phyloP scores from a whole-genome alignment of 805 yeast genomes.

The Diddensiella transvaalensis region DNA sequence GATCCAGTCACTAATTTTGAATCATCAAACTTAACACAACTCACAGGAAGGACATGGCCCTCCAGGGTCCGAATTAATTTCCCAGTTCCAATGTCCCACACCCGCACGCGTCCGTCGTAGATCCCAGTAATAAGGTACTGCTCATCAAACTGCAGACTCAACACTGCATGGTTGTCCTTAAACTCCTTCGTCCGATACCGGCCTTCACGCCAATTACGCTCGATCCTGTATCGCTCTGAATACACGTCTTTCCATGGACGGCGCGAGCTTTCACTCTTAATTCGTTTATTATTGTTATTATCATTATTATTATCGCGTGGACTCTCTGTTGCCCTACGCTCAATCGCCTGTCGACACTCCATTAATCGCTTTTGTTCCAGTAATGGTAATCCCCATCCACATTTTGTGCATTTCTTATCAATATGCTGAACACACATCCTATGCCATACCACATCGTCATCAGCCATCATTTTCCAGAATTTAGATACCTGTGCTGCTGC shows the following conservation, averaged over 20 bases:
- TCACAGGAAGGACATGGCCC: constrained; percentile 89
- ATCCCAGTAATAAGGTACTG: constrained; percentile 84
- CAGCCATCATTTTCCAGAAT: constrained; percentile 85
- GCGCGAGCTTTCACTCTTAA: not conserved
- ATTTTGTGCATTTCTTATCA: constrained; percentile 93
- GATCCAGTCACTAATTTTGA: constrained; percentile 91
- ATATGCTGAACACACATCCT: constrained; percentile 98
- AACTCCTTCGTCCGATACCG: constrained; percentile 59
- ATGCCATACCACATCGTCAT: constrained; percentile 97
- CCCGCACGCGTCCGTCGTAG: constrained; percentile 81
- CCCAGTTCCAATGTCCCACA: constrained; percentile 89
- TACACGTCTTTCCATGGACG: constrained; percentile 97
- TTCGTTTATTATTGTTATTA: not conserved
- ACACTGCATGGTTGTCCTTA: constrained; percentile 79
- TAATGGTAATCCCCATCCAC: constrained; percentile 98
- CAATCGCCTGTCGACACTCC: constrained; percentile 31
- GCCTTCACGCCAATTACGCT: constrained; percentile 93
- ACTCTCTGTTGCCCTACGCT: constrained; percentile 25
- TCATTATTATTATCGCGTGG: constrained; percentile 4
- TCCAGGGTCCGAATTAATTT: constrained; percentile 67
- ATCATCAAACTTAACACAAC: constrained; percentile 79
- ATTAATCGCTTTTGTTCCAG: constrained; percentile 66
- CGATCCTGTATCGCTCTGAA: constrained; percentile 84
- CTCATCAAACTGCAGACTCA: constrained; percentile 81
- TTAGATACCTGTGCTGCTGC: constrained; percentile 89